Base-by-base conservation (phyloP, 768 basidiomycete species). In the Phaeotremella skinneri region DNA sequence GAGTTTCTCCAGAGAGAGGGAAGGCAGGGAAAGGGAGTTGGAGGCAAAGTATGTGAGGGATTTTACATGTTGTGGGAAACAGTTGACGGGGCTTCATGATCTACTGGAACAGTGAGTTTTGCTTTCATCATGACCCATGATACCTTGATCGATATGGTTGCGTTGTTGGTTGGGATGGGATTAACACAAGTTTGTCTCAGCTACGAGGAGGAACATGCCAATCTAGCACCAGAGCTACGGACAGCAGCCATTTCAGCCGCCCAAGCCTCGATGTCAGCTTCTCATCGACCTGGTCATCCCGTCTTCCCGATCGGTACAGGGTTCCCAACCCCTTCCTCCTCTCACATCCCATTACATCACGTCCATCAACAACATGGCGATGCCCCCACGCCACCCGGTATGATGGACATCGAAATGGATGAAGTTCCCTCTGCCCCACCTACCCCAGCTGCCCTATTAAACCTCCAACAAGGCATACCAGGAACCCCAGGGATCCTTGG, bases 391-490 rank as follows among this genome's bases (percentile, higher is more conserved):
- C 72, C 75, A 26, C 75, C 75, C 7, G 75, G 73, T 6, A 72
- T 77, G 72, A 75, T 77, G 73, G 75, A 77, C 51, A 74, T 77
- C 41, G 75, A 77, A 49, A 77, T 77, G 75, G 70, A 73, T 13
- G 72, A 71, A 23, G 51, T 67, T 9, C 7, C 62, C 1, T 21
- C 58, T 16, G 54, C 9, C n/a, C 43, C 56, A 29, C 25, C 37
- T n/a, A 30, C 37, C 31, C 34, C 37, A 25, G 23, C 52, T 17
- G 39, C 32, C 6, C 31, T 55, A 14, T 25, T 47, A 2, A 47
- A 55, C 13, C 11, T 54, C 34, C 51, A 59, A 49, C 31, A 48
- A 5, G 56, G 31, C 6, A 47, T 60, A 27, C 52, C 43, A 7
- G 54, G 49, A 16, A 49, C 54, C 26, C 58, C 23, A 52, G 34